Evolutionary conservation across 495 filamentous ascomycete genomes (phyloP).

Genomic region (Penicillium manginii): DNA sequence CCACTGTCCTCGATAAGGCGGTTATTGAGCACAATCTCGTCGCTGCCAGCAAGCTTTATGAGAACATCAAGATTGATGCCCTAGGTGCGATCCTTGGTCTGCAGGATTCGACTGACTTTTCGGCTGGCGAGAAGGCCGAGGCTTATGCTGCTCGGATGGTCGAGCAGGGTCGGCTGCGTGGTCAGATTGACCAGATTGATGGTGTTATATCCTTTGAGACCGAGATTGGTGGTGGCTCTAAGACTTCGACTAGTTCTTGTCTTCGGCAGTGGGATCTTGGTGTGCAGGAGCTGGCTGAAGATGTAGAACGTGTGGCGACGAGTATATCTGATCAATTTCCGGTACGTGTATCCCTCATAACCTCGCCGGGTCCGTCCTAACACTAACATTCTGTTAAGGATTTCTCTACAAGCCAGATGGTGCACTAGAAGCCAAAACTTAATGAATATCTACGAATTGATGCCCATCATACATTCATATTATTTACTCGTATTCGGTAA

Average conservation of each 20-base stretch:
- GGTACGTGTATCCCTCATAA: slow-evolving; percentile 28
- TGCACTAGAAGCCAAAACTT: slow-evolving; percentile 23
- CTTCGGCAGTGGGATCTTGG: slow-evolving; percentile 87
- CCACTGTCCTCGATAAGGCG: slow-evolving; percentile 90
- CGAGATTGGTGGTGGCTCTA: slow-evolving; percentile 57
- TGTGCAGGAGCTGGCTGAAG: slow-evolving; percentile 81
- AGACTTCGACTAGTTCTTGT: slow-evolving; percentile 57
- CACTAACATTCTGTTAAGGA: slow-evolving; percentile 31
- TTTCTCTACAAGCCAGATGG: slow-evolving; percentile 34
- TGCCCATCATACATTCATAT: slow-evolving; percentile 7
- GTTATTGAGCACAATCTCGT: slow-evolving; percentile 96
- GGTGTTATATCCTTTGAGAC: slow-evolving; percentile 80
- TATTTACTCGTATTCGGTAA: background rate
- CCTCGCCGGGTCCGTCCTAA: slow-evolving; percentile 18
- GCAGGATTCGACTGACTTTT: slow-evolving; percentile 40
- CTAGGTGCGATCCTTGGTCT: slow-evolving; percentile 79
- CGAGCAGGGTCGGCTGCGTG: slow-evolving; percentile 83
- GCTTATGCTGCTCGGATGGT: slow-evolving; percentile 93
- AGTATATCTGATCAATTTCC: slow-evolving; percentile 47
- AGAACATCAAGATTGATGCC: slow-evolving; percentile 81
- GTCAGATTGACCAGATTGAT: slow-evolving; percentile 94
- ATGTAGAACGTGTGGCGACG: slow-evolving; percentile 79
- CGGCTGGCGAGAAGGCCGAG: slow-evolving; percentile 80
- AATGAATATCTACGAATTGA: slow-evolving; percentile 28
- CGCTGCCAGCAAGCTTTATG: slow-evolving; percentile 81